Conservation (phyloP, 306 rosid species). For the Gleditsia sinensis region DNA sequence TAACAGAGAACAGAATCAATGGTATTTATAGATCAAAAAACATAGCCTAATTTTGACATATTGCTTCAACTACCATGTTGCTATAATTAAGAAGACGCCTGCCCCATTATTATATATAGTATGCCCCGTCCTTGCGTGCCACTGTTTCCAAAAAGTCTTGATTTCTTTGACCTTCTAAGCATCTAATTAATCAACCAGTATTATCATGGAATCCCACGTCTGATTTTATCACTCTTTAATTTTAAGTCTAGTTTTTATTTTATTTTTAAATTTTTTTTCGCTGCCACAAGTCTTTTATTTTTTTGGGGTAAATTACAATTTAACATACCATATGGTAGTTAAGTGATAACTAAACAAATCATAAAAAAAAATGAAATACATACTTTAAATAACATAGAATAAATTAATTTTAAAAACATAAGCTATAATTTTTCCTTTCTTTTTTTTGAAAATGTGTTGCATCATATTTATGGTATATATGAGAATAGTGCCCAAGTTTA, state of each 20-base stretch:
- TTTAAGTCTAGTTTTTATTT: no score
- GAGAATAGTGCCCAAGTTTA: not conserved
- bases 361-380: no score
- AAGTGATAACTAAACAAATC: no score
- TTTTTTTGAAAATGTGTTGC: not conserved
- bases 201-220: not conserved
- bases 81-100: not conserved
- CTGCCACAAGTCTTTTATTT: no score
- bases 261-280: no score
- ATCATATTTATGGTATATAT: no score
- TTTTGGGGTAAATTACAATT: no score
- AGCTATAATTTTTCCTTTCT: no score
- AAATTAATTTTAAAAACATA: no score
- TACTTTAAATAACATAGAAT: no score
- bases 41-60: not conserved
- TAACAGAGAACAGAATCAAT: not conserved
- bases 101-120: not conserved
- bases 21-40: slow-evolving; percentile 35
- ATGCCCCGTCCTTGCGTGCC: slow-evolving; percentile 25
- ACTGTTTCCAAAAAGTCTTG: slow-evolving; percentile 7
- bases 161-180: not conserved
- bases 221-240: slow-evolving; percentile 6
- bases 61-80: slow-evolving; percentile 30
- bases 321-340: no score
- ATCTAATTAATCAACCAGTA: not conserved